A percentile compares a stretch with the other conserved stretches of the same genome.
Evolutionary conservation across 1,284 basidiomycete species (phyloP).

Genomic region (Singerocomus inundabilis): DNA sequence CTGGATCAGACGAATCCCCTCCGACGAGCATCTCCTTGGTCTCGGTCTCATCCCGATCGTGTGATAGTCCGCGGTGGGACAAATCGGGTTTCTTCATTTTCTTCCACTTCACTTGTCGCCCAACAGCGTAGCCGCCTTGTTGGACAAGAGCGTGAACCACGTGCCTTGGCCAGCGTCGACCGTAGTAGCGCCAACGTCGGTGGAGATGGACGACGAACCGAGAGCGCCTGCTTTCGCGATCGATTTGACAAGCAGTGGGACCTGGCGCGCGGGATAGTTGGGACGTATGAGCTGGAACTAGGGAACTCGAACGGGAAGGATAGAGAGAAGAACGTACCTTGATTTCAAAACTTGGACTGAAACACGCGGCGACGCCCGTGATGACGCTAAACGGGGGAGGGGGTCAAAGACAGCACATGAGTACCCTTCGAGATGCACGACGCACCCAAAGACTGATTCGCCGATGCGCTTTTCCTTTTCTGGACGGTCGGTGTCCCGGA

Average conservation of each 20-base stretch:
- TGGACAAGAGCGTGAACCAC: slow-evolving; percentile 25
- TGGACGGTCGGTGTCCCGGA: slow-evolving; percentile 44
- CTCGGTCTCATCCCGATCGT: not conserved
- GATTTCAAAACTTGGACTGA: slow-evolving; percentile 45
- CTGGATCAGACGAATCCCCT: not conserved
- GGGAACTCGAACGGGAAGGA: accelerated
- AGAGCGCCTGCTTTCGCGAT: slow-evolving; percentile 29
- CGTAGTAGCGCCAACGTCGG: slow-evolving; percentile 20
- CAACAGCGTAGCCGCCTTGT: slow-evolving; percentile 23
- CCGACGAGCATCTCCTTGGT: not conserved
- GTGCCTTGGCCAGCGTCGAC: slow-evolving; percentile 18
- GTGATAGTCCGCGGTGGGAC: not conserved
- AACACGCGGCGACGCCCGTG: slow-evolving; percentile 37
- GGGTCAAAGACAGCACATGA: too few relatives aligned
- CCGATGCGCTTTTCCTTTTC: slow-evolving; percentile 39
- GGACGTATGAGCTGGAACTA: too few relatives aligned
- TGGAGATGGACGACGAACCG: slow-evolving; percentile 20
- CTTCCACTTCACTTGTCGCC: slow-evolving; percentile 14
- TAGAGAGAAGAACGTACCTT: slow-evolving; percentile 33
- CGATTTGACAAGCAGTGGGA: slow-evolving; percentile 21
- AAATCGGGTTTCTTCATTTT: too few relatives aligned
- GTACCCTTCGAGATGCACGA: not conserved
- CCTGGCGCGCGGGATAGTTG: slow-evolving; percentile 6
- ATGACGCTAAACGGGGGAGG: slow-evolving; percentile 26
- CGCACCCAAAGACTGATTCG: slow-evolving; percentile 47